phyloP scores from a whole-genome alignment of 2,329 filamentous ascomycete genomes.

The Daldinia eschscholtzii region DNA sequence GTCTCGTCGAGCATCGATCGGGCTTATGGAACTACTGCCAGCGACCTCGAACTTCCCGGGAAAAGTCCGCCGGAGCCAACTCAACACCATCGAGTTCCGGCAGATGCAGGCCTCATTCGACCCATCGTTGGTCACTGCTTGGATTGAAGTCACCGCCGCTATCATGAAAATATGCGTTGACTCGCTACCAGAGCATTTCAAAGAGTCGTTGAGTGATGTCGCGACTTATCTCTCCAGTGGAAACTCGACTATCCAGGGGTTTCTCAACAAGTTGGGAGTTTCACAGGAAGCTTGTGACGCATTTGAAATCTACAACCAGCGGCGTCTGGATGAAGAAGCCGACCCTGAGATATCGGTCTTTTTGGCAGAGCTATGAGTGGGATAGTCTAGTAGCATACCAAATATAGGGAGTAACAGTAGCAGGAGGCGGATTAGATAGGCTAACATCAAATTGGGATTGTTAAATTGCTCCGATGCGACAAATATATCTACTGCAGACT shows the following conservation, averaged over 20 bases:
- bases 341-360: constrained; percentile 24
- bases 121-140: constrained; percentile 28
- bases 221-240: constrained; percentile 11
- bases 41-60: constrained; percentile 29
- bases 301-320: constrained; percentile 24
- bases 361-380: constrained; percentile 21
- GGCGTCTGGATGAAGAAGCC: constrained; percentile 31
- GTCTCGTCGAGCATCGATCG: constrained; percentile 31
- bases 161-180: constrained; percentile 38
- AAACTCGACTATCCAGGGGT: constrained; percentile 11
- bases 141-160: constrained; percentile 29
- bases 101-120: constrained; percentile 41
- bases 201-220: constrained; percentile 7
- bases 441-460: too few relatives aligned
- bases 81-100: constrained; percentile 39
- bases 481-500: neutral
- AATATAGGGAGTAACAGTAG: too few relatives aligned
- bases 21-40: constrained; percentile 32
- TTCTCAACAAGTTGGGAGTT: constrained; percentile 22
- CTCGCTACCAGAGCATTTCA: constrained; percentile 20
- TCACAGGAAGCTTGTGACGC: constrained; percentile 4
- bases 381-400: neutral
- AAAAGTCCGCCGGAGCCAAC: constrained; percentile 34
- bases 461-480: neutral
- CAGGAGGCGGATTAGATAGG: neutral